Percentiles rank a stretch among this genome's conserved stretches.
phyloP scores from a whole-genome alignment of 140 eudicot species.

The Stevia rebaudiana region DNA sequence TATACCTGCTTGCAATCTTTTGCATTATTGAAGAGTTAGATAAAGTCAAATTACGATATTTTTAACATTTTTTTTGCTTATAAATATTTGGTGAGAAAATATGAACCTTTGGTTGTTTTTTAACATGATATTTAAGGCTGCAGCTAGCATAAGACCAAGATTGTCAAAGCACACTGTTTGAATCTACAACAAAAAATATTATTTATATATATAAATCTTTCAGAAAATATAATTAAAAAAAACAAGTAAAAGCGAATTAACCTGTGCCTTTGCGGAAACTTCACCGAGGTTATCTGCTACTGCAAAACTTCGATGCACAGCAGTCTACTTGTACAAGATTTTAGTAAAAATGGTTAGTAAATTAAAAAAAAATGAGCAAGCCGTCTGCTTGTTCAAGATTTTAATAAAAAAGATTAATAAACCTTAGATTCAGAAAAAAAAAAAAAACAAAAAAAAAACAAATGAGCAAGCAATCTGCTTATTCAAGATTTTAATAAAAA shows the following conservation, averaged over 20 bases:
- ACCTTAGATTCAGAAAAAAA: too few relatives aligned
- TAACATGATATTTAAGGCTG: conserved; percentile 51
- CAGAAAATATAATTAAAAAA: background rate
- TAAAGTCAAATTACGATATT: conserved; percentile 3
- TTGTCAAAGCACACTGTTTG: conserved; percentile 94
- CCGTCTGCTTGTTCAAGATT: background rate
- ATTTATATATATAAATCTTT: background rate
- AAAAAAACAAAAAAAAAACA: too few relatives aligned
- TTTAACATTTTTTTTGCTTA: background rate
- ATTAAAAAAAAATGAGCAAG: too few relatives aligned
- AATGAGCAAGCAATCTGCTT: conserved; percentile 74
- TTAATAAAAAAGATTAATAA: too few relatives aligned
- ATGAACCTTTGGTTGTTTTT: conserved; percentile 71
- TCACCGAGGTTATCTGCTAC: conserved; percentile 92
- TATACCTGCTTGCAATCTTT: conserved; percentile 82
- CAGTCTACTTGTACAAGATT: conserved; percentile 43
- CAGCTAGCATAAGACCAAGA: conserved; percentile 92
- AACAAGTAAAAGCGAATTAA: conserved; percentile 18
- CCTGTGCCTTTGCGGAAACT: conserved; percentile 98
- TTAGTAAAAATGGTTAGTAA: background rate
- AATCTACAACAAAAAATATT: conserved; percentile 49
- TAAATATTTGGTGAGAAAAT: background rate
- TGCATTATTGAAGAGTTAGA: conserved; percentile 26
- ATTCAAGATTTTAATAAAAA: background rate
- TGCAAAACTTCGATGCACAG: conserved; percentile 95